Evolutionary conservation across 345 rosid genomes (phyloP).

Genomic region (Lepidium africanum): DNA sequence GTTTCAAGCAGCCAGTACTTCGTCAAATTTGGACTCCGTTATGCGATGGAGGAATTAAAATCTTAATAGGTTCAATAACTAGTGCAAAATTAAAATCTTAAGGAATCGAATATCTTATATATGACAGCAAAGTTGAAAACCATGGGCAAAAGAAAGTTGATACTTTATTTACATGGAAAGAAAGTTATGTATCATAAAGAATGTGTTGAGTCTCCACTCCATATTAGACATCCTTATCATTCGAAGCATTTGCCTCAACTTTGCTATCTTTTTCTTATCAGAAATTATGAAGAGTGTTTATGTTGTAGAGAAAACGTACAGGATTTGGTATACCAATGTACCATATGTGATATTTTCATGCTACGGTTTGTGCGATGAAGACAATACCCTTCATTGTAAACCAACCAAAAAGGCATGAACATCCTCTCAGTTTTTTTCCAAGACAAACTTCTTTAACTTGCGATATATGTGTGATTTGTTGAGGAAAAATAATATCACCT

Average conservation of each 20-base stretch:
- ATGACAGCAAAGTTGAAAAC: not conserved
- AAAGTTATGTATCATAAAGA: not conserved
- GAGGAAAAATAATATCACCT: not conserved
- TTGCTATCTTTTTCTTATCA: rapidly evolving
- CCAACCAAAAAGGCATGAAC: not conserved
- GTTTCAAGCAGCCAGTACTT: too few species aligned
- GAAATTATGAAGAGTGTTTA: not conserved
- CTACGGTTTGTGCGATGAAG: not conserved
- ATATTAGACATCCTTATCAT: not conserved
- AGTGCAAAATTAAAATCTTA: not conserved
- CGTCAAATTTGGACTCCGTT: too few species aligned
- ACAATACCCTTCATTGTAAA: not conserved
- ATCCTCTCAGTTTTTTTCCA: not conserved
- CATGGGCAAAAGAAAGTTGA: not conserved
- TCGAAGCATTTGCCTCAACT: not conserved
- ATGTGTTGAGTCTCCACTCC: not conserved
- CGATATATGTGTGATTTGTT: not conserved
- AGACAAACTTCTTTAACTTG: not conserved
- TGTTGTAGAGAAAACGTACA: not conserved
- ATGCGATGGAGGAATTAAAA: too few species aligned
- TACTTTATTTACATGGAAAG: not conserved
- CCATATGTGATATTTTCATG: not conserved
- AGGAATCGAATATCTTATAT: not conserved
- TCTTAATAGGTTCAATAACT: too few species aligned
- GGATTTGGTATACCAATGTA: not conserved